Percentiles rank a stretch among this genome's conserved stretches.
Conservation (phyloP, 2,329 filamentous ascomycete genomes). For the Plectosphaerella plurivora region DNA sequence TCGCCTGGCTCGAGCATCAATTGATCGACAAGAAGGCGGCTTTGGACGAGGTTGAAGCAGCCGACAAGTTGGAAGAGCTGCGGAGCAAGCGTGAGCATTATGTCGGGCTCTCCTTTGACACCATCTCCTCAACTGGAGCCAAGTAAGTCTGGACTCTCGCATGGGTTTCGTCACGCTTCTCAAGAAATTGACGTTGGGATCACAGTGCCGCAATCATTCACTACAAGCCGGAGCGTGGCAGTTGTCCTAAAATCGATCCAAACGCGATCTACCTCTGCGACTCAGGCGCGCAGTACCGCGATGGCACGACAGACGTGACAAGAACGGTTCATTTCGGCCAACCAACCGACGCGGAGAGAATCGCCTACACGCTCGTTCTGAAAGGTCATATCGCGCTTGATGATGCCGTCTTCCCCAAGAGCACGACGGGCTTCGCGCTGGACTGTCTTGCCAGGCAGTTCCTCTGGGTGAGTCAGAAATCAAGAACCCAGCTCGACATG, state of each 20-base stretch:
- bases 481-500: neutral
- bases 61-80: constrained; percentile 80
- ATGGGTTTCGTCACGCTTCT: no score
- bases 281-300: constrained; percentile 92
- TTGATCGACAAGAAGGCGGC: constrained; percentile 66
- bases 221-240: constrained; percentile 82
- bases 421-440: constrained; percentile 87
- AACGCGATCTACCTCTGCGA: constrained; percentile 89
- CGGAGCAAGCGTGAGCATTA: constrained; percentile 68
- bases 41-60: constrained; percentile 86
- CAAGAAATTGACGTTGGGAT: no score
- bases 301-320: constrained; percentile 95
- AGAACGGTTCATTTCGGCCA: constrained; percentile 87
- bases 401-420: constrained; percentile 84
- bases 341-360: constrained; percentile 77
- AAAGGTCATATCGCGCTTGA: constrained; percentile 93
- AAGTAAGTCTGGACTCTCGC: constrained; percentile 39
- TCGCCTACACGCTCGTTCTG: constrained; percentile 88
- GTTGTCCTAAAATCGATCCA: constrained; percentile 79
- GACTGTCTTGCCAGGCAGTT: constrained; percentile 86
- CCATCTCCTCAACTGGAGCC: constrained; percentile 89
- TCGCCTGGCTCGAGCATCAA: constrained; percentile 94
- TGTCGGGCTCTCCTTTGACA: constrained; percentile 88
- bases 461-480: constrained; percentile 64
- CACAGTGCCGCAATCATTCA: constrained; percentile 88